Evolutionary conservation across 164 flowering plant species (phyloP), one percentile per base, ranked within the genome.

Genomic region (Malania oleifera): DNA sequence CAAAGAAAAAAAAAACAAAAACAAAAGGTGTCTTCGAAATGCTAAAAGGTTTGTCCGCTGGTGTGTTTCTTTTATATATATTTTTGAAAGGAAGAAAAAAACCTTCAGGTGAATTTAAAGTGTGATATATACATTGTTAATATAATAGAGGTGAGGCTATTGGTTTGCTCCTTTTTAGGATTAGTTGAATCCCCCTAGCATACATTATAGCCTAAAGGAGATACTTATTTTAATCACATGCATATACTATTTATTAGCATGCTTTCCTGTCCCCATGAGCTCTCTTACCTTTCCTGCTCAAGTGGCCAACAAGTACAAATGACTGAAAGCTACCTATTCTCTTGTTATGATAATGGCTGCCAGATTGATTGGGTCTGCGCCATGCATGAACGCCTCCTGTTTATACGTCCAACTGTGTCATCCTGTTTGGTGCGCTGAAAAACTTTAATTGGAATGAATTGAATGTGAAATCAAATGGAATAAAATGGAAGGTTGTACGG

Each of bases 301-400:
- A 79, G 83, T 81, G 86, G 86, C 86, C 66, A 81, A 81, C 83
- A 81, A 70, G 74, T 75, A 72, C 78, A 67, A 50, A 69, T 70
- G 69, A 52, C 54, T 55, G 26, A 62, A 70, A 54, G 40, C 59
- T n/a, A n/a, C n/a, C 58, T 56, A 66, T 57, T 14, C 24, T 14
- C 29, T 61, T 48, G 57, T 57, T 48, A 56, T 22, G 62, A 68
- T 64, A 72, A 62, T 77, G 74, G 66, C 65, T 49, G 62, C 72
- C 74, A 77, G 62, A 60, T 52, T n/a, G n/a, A n/a, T n/a, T n/a
- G 57, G 59, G 55, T 47, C 28, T 31, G 25, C 27, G 35, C 69
- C 76, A 71, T 75, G 73, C 75, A 75, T 39, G 23, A 48, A 37
- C 20, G 49, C 63, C 61, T 48, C 19, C 66, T 45, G 47, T n/a